Percentiles rank a stretch among this genome's conserved stretches.
Evolutionary conservation across 1,284 basidiomycete genomes (phyloP).

Genomic region (Thecaphora thlaspeos): DNA sequence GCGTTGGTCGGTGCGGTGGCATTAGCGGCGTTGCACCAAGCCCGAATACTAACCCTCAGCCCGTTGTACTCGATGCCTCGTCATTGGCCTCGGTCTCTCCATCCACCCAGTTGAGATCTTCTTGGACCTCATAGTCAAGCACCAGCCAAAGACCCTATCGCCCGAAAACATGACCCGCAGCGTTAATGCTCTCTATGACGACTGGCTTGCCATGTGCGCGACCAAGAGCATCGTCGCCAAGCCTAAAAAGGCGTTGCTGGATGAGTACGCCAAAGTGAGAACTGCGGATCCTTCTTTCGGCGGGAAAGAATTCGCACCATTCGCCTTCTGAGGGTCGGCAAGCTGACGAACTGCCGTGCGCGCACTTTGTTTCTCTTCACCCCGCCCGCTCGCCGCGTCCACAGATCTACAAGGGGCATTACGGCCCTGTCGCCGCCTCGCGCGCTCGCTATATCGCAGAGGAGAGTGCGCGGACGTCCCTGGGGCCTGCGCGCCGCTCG

Average conservation of each 20-base stretch:
- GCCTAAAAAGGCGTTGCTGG: conserved; percentile 26
- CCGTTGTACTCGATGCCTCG: no score
- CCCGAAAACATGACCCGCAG: conserved; percentile 32
- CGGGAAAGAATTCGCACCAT: no score
- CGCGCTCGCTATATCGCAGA: background rate
- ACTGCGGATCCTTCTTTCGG: no score
- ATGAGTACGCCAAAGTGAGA: conserved; percentile 28
- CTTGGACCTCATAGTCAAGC: conserved; percentile 28
- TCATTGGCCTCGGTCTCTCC: no score
- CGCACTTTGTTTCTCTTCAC: no score
- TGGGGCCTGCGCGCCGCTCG: background rate
- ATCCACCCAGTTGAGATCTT: conserved; percentile 11
- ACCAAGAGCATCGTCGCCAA: conserved; percentile 14
- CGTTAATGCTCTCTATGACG: conserved; percentile 24
- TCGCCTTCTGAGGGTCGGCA: no score
- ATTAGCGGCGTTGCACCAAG: no score
- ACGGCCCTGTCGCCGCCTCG: background rate
- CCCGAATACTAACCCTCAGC: no score
- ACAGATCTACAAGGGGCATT: background rate
- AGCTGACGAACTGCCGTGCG: no score
- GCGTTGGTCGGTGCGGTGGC: no score
- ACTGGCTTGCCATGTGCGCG: conserved; percentile 22
- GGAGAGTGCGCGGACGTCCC: background rate
- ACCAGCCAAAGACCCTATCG: conserved; percentile 29
- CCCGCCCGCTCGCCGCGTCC: no score